Percentiles rank a stretch among this genome's conserved stretches.
phyloP scores from a whole-genome alignment of 768 basidiomycete species.

The Termitomyces sp. region DNA sequence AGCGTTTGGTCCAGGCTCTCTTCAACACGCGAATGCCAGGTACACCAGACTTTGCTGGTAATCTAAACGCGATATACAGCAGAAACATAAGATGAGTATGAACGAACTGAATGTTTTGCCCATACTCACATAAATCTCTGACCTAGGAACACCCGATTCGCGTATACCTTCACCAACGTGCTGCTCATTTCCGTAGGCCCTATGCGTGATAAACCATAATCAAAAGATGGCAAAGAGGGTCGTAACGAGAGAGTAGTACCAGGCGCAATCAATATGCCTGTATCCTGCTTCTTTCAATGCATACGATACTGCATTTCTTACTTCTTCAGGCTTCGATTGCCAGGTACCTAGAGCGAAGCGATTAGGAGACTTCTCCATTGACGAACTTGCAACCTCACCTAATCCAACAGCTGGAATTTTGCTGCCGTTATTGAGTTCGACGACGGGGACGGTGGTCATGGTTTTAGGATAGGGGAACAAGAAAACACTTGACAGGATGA shows the following conservation, averaged over 20 bases:
- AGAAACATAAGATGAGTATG: neutral
- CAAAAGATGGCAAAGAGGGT: too few species aligned
- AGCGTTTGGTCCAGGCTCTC: conserved; percentile 74
- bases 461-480: neutral
- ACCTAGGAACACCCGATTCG: conserved; percentile 71
- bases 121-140: conserved; percentile 48
- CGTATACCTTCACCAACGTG: conserved; percentile 82
- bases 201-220: conserved; percentile 20
- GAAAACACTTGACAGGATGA: too few species aligned
- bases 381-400: conserved; percentile 31
- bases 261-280: conserved; percentile 73
- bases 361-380: conserved; percentile 1
- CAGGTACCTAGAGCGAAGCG: conserved; percentile 57
- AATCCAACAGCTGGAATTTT: conserved; percentile 57
- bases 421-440: conserved; percentile 60
- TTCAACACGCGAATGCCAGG: conserved; percentile 69
- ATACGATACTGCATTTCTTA: conserved; percentile 63
- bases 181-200: conserved; percentile 72
- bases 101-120: neutral
- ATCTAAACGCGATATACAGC: conserved; percentile 39
- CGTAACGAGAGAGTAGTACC: conserved; percentile 17
- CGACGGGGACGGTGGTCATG: conserved; percentile 16
- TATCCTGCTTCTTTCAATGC: conserved; percentile 76
- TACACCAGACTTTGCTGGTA: conserved; percentile 69
- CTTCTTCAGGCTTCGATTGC: conserved; percentile 75